Evolutionary conservation across 139 green algal genomes (phyloP), one percentile per base, ranked within the genome.

Genomic region (Mesotaenium endlicherianum): DNA sequence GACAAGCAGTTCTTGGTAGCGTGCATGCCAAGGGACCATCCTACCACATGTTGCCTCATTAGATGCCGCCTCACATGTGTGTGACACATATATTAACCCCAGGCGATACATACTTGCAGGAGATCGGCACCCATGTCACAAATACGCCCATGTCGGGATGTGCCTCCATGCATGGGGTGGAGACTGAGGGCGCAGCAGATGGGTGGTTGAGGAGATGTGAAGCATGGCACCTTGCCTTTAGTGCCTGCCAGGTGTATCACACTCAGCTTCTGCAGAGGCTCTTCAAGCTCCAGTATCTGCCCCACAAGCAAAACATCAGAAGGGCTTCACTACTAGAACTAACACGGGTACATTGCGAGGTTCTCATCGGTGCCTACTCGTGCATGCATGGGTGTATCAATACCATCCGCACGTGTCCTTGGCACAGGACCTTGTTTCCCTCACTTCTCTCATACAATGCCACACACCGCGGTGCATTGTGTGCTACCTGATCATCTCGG

Each of bases 171-270:
- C n/a, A n/a, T n/a, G n/a, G n/a, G n/a, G n/a, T n/a, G n/a, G n/a
- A n/a, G n/a, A n/a, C n/a, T n/a, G 68, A 76, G 36, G 14, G 68
- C 4, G 68, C n/a, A 30, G 44, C 30, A 44, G 71, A 43, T 39
- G 31, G 26, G 70, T 58, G 6, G 64, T 14, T 40, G 70, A 42
- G 2, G 2, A 77, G 70, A 71, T 11, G 31, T 5, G 3, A 39
- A 6, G 6, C 8, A 70, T 55, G 71, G 71, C n/a, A 68, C 81
- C 81, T 88, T 88, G 11, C 83, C 83, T 38, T 88, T 88, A 14
- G 83, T 86, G 8, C 83, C 83, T 43, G 83, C 83, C 45, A 88
- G 78, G 40, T 88, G 83, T 4, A 88, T 88, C 49, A 88, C 50
- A 38, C 81, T 87, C 11, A 86, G 75, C n/a, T 77, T 44, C 8